These are phyloP conservation scores for Volvox carteri DNA, from an alignment of 163 green algal species.

Conservation along the genomic window DNA sequence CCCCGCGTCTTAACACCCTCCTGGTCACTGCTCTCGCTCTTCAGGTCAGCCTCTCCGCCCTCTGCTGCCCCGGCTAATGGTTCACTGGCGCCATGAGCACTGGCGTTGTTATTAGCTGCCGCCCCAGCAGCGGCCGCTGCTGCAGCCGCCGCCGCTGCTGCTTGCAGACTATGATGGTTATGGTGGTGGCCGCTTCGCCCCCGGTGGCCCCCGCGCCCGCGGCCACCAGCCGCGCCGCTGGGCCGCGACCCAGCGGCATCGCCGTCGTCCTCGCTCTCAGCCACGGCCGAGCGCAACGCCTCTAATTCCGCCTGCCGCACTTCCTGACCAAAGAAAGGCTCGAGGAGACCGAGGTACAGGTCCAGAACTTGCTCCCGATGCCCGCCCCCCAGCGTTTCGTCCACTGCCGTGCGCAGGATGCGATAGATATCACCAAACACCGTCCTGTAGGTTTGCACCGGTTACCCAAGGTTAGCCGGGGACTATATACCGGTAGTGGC, in stretches of 20 bases:
- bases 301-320: slow-evolving; percentile 51
- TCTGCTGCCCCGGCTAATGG: slow-evolving; percentile 3
- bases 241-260: slow-evolving; percentile 45
- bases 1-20: slow-evolving; percentile 37
- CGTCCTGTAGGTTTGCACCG: slow-evolving; percentile 29
- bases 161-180: not conserved
- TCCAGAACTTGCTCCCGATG: slow-evolving; percentile 73
- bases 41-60: slow-evolving; percentile 40
- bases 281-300: not conserved
- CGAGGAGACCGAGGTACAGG: slow-evolving; percentile 89
- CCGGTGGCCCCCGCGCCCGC: not conserved
- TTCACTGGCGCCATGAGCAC: not conserved
- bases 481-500: not conserved
- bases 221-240: not conserved
- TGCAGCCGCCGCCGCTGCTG: not conserved
- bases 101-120: not conserved
- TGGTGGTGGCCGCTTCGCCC: not conserved
- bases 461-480: not conserved
- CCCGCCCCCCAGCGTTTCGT: slow-evolving; percentile 79
- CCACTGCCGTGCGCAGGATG: slow-evolving; percentile 88
- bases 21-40: slow-evolving; percentile 63
- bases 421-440: slow-evolving; percentile 86
- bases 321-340: slow-evolving; percentile 90
- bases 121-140: not conserved
- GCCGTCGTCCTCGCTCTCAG: slow-evolving; percentile 62